Evolutionary conservation across 2,329 filamentous ascomycete species (phyloP).

Genomic region (Rutstroemia sydowiana): DNA sequence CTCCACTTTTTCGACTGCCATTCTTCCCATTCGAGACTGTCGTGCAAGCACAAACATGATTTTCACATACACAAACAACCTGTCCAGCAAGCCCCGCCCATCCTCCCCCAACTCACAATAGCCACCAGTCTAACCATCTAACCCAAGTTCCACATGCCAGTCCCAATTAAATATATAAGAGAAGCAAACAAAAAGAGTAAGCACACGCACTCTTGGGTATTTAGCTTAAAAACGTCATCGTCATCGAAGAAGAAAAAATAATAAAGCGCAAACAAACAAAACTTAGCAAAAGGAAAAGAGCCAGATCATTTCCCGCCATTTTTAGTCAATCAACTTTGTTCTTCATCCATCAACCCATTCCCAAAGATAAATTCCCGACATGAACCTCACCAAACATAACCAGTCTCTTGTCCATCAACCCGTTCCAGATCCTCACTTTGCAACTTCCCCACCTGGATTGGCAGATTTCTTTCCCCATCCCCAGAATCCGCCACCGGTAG

Average conservation of each 20-base stretch:
- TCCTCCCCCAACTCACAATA: background rate
- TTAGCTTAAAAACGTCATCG: slow-evolving; percentile 3
- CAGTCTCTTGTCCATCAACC: background rate
- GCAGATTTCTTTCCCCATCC: slow-evolving; percentile 6
- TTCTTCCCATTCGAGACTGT: too few relatives aligned
- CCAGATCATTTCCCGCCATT: background rate
- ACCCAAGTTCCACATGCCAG: background rate
- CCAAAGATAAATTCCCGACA: background rate
- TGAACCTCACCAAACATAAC: background rate
- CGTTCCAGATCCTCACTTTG: background rate
- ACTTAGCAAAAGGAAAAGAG: background rate
- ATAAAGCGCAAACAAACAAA: background rate
- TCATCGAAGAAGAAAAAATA: background rate
- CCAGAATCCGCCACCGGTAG: slow-evolving; percentile 4
- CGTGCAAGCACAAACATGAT: background rate
- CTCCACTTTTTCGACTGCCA: too few relatives aligned
- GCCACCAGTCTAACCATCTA: background rate
- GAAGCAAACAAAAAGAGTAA: slow-evolving; percentile 1
- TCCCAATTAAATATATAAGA: background rate
- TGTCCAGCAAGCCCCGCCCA: background rate
- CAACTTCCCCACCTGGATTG: background rate
- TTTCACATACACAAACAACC: background rate
- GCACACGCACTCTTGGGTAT: slow-evolving; percentile 5
- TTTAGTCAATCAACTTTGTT: background rate
- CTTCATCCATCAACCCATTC: background rate